Evolutionary conservation across 176 grass and related monocot species (phyloP), one percentile per base, ranked within the genome.

Genomic region (Cenchrus americanus): DNA sequence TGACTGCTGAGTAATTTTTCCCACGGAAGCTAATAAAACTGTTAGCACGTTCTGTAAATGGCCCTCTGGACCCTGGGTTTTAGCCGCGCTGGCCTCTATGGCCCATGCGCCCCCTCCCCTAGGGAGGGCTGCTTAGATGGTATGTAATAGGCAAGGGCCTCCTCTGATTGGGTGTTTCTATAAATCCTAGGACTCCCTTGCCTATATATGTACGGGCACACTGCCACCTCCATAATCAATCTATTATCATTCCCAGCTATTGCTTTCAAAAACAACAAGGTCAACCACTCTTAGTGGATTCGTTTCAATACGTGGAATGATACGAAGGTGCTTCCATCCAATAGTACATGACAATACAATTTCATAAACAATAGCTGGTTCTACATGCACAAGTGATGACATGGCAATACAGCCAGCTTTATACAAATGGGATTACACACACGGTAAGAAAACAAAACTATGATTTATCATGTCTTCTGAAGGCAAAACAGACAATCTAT

Each of bases 311-410:
- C 55, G 9, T 41, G 21, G 34, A n/a, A 30, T 51, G 40, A 59
- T 52, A 71, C 14, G 37, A 68, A 71, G 41, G 10, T 44, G 4
- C 10, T 71, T 47, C 2, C 55, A 71, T 79, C 71, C 9, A 23
- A 50, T 62, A 85, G 26, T 48, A n/a, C 3, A 72, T 49, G 50
- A 30, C 6, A 32, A 41, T 61, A 62, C 6, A 41, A 43, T 71
- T 71, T 86, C 26, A 43, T 13, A 79, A 78, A 50, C 54, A 23
- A 79, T 10, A 66, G 49, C 23, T 72, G 54, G 23, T 85, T 55
- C 49, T 34, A 60, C n/a, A 42, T 63, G 23, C 14, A 62, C 27
- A 86, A 53, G 37, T 63, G 62, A 64, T 30, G 64, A 71, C 19
- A 62, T 14, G 59, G 30, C 70, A 85, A 70, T 9, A 72, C 23